A percentile compares a stretch with the other conserved stretches of the same genome.
Evolutionary conservation across 768 basidiomycete genomes (phyloP).

Genomic region (Psilocybe cubensis): DNA sequence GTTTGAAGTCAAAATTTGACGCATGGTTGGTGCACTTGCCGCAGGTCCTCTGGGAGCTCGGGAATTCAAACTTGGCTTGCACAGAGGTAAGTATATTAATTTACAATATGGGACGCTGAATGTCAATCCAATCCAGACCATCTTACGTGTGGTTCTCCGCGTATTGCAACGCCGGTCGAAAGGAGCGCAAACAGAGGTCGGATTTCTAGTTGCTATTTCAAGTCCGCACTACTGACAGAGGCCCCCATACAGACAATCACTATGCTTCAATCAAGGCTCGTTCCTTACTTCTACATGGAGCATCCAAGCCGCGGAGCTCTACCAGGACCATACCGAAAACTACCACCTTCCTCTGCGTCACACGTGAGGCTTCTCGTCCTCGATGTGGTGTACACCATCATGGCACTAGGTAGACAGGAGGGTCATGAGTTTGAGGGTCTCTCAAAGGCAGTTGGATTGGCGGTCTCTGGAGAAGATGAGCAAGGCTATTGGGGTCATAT

Average conservation of each 20-base stretch:
- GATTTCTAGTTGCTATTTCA: slow-evolving; percentile 20
- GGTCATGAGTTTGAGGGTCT: slow-evolving; percentile 19
- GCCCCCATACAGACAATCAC: slow-evolving; percentile 31
- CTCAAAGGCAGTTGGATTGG: slow-evolving; percentile 34
- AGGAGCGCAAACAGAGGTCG: slow-evolving; percentile 45
- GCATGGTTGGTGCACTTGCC: slow-evolving; percentile 82
- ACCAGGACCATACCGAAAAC: slow-evolving; percentile 75
- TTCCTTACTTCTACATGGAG: slow-evolving; percentile 78
- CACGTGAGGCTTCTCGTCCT: slow-evolving; percentile 60
- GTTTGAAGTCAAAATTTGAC: slow-evolving; percentile 39
- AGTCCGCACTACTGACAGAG: slow-evolving; percentile 15
- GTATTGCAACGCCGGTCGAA: slow-evolving; percentile 58
- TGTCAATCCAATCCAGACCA: slow-evolving; percentile 35
- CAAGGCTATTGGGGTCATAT: slow-evolving; percentile 43
- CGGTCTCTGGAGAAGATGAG: slow-evolving; percentile 41
- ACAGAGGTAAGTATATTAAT: slow-evolving; percentile 57
- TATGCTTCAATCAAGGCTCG: slow-evolving; percentile 59
- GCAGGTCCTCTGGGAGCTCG: slow-evolving; percentile 84
- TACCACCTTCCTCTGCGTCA: slow-evolving; percentile 43
- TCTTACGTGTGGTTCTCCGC: slow-evolving; percentile 68
- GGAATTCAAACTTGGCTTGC: slow-evolving; percentile 51
- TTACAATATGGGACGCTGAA: not conserved
- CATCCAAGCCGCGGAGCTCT: slow-evolving; percentile 79
- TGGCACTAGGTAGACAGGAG: slow-evolving; percentile 19
- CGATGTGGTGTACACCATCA: slow-evolving; percentile 54